phyloP scores from a whole-genome alignment of 768 basidiomycete genomes.

The Termitomyces sp. region DNA sequence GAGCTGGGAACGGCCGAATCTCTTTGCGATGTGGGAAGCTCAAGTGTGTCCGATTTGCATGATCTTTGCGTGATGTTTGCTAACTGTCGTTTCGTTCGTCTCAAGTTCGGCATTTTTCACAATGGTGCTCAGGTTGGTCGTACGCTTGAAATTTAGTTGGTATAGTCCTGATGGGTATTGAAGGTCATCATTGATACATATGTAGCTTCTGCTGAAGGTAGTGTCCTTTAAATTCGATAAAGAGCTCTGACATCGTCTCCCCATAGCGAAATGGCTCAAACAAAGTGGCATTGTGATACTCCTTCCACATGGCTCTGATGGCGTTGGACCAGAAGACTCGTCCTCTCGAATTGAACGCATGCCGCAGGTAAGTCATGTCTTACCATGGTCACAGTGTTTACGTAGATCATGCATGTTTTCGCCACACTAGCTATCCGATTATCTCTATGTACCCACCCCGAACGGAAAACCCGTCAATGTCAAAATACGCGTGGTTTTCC shows the following conservation, averaged over 20 bases:
- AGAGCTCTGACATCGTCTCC: neutral
- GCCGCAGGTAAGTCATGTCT: slow-evolving; percentile 57
- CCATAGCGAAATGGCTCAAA: slow-evolving; percentile 84
- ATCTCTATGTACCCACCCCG: slow-evolving; percentile 36
- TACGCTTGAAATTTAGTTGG: neutral
- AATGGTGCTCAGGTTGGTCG: slow-evolving; percentile 70
- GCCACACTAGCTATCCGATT: slow-evolving; percentile 69
- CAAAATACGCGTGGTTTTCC: slow-evolving; percentile 83
- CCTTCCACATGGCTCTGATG: slow-evolving; percentile 87
- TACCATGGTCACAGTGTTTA: neutral
- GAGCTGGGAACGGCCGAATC: slow-evolving; percentile 80
- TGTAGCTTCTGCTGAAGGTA: slow-evolving; percentile 79
- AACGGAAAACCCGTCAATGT: slow-evolving; percentile 42
- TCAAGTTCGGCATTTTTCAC: slow-evolving; percentile 86
- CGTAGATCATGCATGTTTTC: neutral
- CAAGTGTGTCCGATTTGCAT: slow-evolving; percentile 42
- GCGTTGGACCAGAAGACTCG: slow-evolving; percentile 92
- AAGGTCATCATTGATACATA: slow-evolving; percentile 88
- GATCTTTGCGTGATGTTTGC: neutral
- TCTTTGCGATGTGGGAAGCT: slow-evolving; percentile 90
- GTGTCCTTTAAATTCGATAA: slow-evolving; percentile 17
- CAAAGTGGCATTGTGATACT: slow-evolving; percentile 86
- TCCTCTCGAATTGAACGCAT: slow-evolving; percentile 84
- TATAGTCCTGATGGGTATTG: neutral
- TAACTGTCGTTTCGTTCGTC: neutral